These are phyloP conservation scores for Herpetospermum pedunculosum DNA, from an alignment of 306 rosid species.

Conservation along the genomic window DNA sequence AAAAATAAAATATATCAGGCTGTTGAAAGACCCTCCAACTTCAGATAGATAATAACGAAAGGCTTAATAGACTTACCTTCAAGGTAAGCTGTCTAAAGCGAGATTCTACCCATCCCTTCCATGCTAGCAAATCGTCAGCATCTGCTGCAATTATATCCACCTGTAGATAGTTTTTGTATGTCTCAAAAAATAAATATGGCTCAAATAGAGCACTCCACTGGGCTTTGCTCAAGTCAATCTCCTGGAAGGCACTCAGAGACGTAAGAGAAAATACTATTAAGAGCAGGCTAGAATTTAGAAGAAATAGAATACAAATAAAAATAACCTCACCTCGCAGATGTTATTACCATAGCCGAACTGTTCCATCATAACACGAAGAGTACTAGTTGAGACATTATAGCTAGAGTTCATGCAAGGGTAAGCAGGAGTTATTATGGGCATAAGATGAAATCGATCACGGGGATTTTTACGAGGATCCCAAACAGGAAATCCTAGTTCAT, in stretches of 20 bases:
- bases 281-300: background rate
- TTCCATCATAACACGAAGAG: conserved; percentile 94
- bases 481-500: conserved; percentile 69
- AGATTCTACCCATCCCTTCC: conserved; percentile 99
- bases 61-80: conserved; percentile 34
- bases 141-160: conserved; percentile 82
- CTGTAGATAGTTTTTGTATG: conserved; percentile 86
- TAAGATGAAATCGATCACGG: conserved; percentile 71
- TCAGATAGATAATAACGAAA: background rate
- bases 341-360: conserved; percentile 69
- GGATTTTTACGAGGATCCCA: conserved; percentile 97
- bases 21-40: background rate
- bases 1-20: conserved; percentile 13
- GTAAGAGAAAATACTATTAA: background rate
- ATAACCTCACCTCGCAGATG: conserved; percentile 64
- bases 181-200: conserved; percentile 73
- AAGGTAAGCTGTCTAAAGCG: conserved; percentile 79
- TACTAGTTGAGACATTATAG: conserved; percentile 89
- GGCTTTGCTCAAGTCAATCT: conserved; percentile 70
- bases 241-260: conserved; percentile 31
- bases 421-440: conserved; percentile 98
- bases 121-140: conserved; percentile 61
- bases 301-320: background rate
- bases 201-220: conserved; percentile 88
- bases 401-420: conserved; percentile 99